Evolutionary conservation across 176 grass and related monocot species (phyloP).

Genomic region (Puccinellia tenuiflora): DNA sequence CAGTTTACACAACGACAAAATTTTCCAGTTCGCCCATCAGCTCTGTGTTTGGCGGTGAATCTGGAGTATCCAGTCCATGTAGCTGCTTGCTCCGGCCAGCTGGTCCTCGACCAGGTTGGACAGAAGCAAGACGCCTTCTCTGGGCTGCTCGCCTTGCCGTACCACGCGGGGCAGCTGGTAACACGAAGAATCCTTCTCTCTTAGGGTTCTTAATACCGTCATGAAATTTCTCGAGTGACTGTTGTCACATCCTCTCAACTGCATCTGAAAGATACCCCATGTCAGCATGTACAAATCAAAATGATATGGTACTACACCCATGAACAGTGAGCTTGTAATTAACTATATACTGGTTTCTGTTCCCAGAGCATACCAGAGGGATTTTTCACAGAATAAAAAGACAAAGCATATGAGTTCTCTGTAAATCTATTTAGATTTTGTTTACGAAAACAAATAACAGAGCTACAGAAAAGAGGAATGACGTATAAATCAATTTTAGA

Average conservation of each 20-base stretch:
- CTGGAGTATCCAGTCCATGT: constrained; percentile 88
- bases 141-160: constrained; percentile 89
- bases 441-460: neutral
- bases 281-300: neutral
- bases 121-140: constrained; percentile 80
- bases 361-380: neutral
- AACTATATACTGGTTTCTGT: neutral
- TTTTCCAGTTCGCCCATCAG: constrained; percentile 9
- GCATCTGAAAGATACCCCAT: constrained; percentile 39
- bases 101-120: constrained; percentile 88
- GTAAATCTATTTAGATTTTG: neutral
- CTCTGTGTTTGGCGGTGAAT: constrained; percentile 82
- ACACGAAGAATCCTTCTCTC: constrained; percentile 61
- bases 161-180: constrained; percentile 68
- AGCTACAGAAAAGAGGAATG: neutral
- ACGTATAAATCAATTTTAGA: neutral
- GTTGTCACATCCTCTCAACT: constrained; percentile 51
- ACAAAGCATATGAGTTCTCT: neutral
- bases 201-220: constrained; percentile 42
- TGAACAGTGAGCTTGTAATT: neutral
- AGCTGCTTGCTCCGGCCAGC: constrained; percentile 62
- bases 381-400: neutral
- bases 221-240: constrained; percentile 52
- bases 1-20: constrained; percentile 29
- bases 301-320: neutral